Conservation (phyloP, 140 eudicot species). For the Oenanthe javanica region DNA sequence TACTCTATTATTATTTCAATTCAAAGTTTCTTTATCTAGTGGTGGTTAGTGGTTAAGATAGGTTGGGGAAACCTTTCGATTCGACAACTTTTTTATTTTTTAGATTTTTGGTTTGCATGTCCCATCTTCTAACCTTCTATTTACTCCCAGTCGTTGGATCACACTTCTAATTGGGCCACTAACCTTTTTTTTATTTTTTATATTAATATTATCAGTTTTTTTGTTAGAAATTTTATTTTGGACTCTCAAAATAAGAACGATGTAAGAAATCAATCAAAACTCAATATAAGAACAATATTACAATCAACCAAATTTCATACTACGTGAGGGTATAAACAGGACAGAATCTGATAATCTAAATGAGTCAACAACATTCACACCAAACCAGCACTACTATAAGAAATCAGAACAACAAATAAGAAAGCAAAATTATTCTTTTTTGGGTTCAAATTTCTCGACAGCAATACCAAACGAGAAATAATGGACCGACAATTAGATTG, state of each 20-base stretch:
- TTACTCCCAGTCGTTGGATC: not conserved
- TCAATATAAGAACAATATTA: not conserved
- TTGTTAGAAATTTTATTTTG: too few species aligned
- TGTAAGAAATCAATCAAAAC: too few species aligned
- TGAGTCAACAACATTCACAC: constrained; percentile 1
- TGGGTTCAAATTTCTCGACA: not conserved
- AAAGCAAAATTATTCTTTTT: not conserved
- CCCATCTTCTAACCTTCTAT: not conserved
- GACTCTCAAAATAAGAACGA: too few species aligned
- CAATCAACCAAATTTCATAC: not conserved
- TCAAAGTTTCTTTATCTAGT: not conserved
- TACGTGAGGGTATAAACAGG: not conserved
- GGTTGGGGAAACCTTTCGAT: not conserved
- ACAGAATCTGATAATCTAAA: not conserved
- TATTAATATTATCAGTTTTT: too few species aligned
- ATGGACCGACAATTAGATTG: not conserved
- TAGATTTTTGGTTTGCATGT: not conserved
- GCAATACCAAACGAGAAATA: not conserved
- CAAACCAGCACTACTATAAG: not conserved
- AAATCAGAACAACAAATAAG: not conserved
- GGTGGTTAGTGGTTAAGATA: not conserved
- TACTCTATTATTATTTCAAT: too few species aligned
- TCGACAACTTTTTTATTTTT: not conserved
- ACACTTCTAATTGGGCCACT: not conserved
- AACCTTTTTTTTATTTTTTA: too few species aligned